phyloP scores from a whole-genome alignment of 2,329 filamentous ascomycete genomes.

The Coleophoma cylindrospora region DNA sequence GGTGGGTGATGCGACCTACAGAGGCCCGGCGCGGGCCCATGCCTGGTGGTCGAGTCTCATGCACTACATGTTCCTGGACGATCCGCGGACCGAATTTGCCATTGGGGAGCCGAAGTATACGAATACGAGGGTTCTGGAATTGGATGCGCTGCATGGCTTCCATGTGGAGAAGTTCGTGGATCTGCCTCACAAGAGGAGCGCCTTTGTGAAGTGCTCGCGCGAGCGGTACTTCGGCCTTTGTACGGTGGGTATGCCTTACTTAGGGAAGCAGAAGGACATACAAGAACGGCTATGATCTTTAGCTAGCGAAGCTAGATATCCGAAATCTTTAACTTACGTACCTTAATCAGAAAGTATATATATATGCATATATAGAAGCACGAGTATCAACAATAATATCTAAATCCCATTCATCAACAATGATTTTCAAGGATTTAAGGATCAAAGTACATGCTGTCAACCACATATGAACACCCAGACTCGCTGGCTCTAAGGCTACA shows the following conservation, averaged over 20 bases:
- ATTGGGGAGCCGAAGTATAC: constrained; percentile 70
- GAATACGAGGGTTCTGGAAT: constrained; percentile 57
- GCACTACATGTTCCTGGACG: constrained; percentile 59
- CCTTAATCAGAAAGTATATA: too few relatives aligned
- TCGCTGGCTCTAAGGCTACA: too few relatives aligned
- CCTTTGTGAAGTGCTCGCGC: constrained; percentile 28
- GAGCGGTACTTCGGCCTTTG: constrained; percentile 39
- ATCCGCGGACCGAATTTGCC: constrained; percentile 49
- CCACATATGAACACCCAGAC: too few relatives aligned
- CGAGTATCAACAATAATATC: too few relatives aligned
- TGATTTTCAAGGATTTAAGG: too few relatives aligned
- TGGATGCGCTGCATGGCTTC: constrained; percentile 26
- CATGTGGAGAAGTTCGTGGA: constrained; percentile 31
- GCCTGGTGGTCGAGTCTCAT: constrained; percentile 59
- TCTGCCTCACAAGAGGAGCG: constrained; percentile 32
- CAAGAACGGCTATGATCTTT: background rate
- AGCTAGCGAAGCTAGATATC: too few relatives aligned
- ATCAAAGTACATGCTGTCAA: too few relatives aligned
- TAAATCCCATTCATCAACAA: too few relatives aligned
- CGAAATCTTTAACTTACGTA: too few relatives aligned
- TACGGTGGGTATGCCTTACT: constrained; percentile 41
- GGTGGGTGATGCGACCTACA: constrained; percentile 51
- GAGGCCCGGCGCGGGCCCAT: constrained; percentile 54
- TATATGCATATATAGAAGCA: too few relatives aligned
- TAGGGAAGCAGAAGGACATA: constrained; percentile 25